Percentiles rank a stretch among this genome's conserved stretches.
Evolutionary conservation across 345 rosid species (phyloP).

Genomic region (Populus simonii): DNA sequence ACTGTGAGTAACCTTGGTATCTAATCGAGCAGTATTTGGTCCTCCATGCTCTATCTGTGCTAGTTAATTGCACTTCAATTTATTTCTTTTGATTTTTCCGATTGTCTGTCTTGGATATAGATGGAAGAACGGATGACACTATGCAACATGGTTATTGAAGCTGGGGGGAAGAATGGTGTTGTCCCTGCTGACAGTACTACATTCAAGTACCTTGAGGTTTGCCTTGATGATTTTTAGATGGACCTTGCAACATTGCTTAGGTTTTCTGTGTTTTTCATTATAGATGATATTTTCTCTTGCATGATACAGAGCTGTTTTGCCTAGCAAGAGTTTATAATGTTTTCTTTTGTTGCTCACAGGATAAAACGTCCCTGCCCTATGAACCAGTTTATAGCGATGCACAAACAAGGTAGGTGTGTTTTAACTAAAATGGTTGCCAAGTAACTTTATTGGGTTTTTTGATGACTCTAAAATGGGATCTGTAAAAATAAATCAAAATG

Average conservation of each 20-base stretch:
- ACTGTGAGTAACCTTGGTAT: constrained; percentile 44
- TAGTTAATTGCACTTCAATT: background rate
- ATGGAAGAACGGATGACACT: constrained; percentile 99
- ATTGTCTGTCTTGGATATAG: constrained; percentile 44
- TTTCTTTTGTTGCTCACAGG: constrained; percentile 44
- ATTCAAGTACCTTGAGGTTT: constrained; percentile 84
- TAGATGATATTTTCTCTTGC: background rate
- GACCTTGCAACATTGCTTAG: background rate
- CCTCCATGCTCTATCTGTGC: background rate
- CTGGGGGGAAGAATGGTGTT: constrained; percentile 97
- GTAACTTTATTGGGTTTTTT: background rate
- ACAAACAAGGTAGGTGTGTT: constrained; percentile 58
- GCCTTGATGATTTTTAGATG: background rate
- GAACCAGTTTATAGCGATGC: constrained; percentile 92
- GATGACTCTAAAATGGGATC: background rate
- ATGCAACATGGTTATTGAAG: constrained; percentile 98
- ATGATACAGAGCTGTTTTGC: background rate
- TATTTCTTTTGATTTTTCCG: background rate
- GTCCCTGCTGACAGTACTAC: constrained; percentile 92
- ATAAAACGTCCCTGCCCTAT: constrained; percentile 73
- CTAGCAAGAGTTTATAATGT: background rate
- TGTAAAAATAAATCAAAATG: background rate
- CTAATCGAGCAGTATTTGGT: background rate
- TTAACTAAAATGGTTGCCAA: background rate
- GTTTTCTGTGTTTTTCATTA: background rate